Percentiles rank a stretch among this genome's conserved stretches.
These are phyloP conservation scores for Gigaspora rosea DNA, from an alignment of 192 early-diverging fungal genomes.

Conservation along the genomic window DNA sequence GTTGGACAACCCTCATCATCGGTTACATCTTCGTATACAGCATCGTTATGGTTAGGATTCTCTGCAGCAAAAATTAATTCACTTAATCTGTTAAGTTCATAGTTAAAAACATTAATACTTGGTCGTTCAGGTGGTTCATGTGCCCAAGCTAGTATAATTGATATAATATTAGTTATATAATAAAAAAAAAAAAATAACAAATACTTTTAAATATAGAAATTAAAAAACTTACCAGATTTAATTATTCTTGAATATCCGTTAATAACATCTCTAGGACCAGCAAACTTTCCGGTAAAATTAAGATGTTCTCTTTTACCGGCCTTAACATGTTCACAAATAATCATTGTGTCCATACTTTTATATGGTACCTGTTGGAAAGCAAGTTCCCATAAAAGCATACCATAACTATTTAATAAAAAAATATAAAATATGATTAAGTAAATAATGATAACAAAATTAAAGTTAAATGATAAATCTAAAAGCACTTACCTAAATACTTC, in stretches of 20 bases:
- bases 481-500: constrained; percentile 23
- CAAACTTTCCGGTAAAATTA: background rate
- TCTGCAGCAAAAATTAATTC: no score
- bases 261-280: no score
- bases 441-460: background rate
- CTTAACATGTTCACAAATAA: constrained; percentile 3
- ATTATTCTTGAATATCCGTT: no score
- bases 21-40: no score
- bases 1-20: no score
- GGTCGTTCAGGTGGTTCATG: constrained; percentile 12
- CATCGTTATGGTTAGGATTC: no score
- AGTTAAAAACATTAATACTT: background rate
- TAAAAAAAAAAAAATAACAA: no score
- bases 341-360: background rate
- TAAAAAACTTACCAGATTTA: no score
- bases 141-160: constrained; percentile 13
- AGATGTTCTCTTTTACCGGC: constrained; percentile 7
- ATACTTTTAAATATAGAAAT: no score
- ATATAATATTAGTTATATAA: background rate
- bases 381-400: constrained; percentile 15
- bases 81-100: no score
- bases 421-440: background rate
- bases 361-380: constrained; percentile 17
- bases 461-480: background rate
- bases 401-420: constrained; percentile 4